These are phyloP conservation scores for Rhytidhysteron rufulum DNA, from an alignment of 2,329 filamentous ascomycete species.

Conservation along the genomic window DNA sequence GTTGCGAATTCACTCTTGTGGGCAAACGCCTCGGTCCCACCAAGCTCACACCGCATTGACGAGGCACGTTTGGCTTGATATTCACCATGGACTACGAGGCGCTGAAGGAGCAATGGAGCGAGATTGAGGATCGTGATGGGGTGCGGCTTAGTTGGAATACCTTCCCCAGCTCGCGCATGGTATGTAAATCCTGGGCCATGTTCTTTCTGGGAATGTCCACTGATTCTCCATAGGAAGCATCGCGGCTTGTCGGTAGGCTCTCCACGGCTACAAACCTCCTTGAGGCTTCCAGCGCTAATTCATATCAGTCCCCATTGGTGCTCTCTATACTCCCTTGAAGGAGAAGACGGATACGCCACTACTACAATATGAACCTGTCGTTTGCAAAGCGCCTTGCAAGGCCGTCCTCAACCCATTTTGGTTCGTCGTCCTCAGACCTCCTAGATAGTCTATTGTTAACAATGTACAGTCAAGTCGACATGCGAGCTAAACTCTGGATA, in stretches of 20 bases:
- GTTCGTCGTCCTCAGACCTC: conserved; percentile 49
- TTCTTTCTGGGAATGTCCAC: conserved; percentile 21
- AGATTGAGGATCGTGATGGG: conserved; percentile 94
- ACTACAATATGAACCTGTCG: conserved; percentile 92
- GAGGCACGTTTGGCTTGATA: conserved; percentile 1
- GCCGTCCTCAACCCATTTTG: conserved; percentile 97
- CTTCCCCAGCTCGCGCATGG: conserved; percentile 97
- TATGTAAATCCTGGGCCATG: conserved; percentile 17
- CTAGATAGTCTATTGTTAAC: conserved; percentile 19
- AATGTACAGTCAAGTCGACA: conserved; percentile 67
- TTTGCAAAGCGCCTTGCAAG: conserved; percentile 93
- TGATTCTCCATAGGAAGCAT: conserved; percentile 68
- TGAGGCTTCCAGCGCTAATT: conserved; percentile 9
- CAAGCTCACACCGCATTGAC: conserved; percentile 13
- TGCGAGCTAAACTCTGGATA: conserved; percentile 80
- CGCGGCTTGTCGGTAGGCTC: conserved; percentile 64
- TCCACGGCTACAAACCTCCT: not conserved
- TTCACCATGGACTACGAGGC: conserved; percentile 82
- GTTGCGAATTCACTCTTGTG: conserved; percentile 28
- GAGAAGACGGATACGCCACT: conserved; percentile 87
- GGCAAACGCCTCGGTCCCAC: conserved; percentile 27
- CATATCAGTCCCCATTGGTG: conserved; percentile 76
- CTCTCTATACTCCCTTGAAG: conserved; percentile 91
- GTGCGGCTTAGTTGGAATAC: conserved; percentile 98
- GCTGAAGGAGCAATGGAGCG: conserved; percentile 92